Evolutionary conservation across 2,329 filamentous ascomycete species (phyloP).

Genomic region (Neofusicoccum cordaticola): DNA sequence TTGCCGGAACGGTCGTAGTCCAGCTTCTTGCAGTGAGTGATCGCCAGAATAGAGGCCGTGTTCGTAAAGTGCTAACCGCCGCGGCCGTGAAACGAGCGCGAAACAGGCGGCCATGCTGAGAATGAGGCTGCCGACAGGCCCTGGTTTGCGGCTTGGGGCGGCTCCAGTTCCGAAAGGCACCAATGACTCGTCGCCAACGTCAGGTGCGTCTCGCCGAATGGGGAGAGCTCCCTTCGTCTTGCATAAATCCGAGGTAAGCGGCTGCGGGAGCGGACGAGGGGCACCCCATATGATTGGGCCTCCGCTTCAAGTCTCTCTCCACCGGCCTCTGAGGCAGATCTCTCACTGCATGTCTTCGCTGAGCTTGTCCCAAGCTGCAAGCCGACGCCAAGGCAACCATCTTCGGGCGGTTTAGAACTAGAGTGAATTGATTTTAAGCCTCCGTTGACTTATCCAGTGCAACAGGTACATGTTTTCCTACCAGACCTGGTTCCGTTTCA

Average conservation of each 20-base stretch:
- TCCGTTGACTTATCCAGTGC: slow-evolving; percentile 9
- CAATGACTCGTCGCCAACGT: slow-evolving; percentile 7
- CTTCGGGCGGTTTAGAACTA: not conserved
- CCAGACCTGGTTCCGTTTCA: not conserved
- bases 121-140: not conserved
- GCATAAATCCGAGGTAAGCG: slow-evolving; percentile 5
- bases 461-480: slow-evolving; percentile 15
- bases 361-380: not conserved
- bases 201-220: not conserved
- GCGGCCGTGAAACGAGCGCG: not conserved
- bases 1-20: slow-evolving; percentile 12
- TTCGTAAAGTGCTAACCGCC: not conserved
- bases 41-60: not conserved
- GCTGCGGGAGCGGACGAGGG: not conserved
- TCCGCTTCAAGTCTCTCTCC: not conserved
- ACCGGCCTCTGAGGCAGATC: not conserved
- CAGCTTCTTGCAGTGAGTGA: not conserved
- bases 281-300: not conserved
- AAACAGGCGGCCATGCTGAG: not conserved
- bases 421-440: slow-evolving; percentile 5
- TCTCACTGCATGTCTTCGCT: not conserved
- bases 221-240: not conserved
- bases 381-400: not conserved
- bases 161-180: not conserved
- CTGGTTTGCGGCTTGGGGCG: not conserved